Evolutionary conservation across 129 eudicot genomes (phyloP).

Genomic region (Lactuca sativa): DNA sequence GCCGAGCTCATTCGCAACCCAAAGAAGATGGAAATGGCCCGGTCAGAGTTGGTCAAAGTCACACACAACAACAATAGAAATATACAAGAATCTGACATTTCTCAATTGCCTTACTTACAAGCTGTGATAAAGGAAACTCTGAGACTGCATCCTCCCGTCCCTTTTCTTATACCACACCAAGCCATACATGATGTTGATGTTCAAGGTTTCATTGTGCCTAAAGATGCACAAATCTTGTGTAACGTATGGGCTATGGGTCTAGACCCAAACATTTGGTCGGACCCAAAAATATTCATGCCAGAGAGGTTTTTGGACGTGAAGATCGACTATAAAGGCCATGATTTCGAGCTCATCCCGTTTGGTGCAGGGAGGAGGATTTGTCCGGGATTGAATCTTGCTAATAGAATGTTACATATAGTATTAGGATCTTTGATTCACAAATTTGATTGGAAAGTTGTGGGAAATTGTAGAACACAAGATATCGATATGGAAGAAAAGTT

Average conservation of each 20-base stretch:
- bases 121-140: slow-evolving; percentile 44
- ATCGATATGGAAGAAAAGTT: slow-evolving; percentile 20
- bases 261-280: slow-evolving; percentile 20
- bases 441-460: slow-evolving; percentile 21
- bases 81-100: slow-evolving; percentile 33
- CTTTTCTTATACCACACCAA: slow-evolving; percentile 41
- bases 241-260: slow-evolving; percentile 22
- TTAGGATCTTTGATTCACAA: slow-evolving; percentile 11
- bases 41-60: slow-evolving; percentile 20
- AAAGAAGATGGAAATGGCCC: slow-evolving; percentile 1
- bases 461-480: neutral
- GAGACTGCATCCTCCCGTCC: slow-evolving; percentile 38
- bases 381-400: slow-evolving; percentile 10
- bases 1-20: slow-evolving; percentile 26
- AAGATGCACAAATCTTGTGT: slow-evolving; percentile 19
- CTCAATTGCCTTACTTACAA: slow-evolving; percentile 38
- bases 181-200: slow-evolving; percentile 19
- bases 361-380: slow-evolving; percentile 30
- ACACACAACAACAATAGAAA: neutral
- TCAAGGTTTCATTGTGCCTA: slow-evolving; percentile 21
- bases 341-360: slow-evolving; percentile 25
- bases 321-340: slow-evolving; percentile 21
- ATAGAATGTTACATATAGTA: slow-evolving; percentile 17
- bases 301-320: slow-evolving; percentile 24
- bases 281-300: slow-evolving; percentile 9